These are phyloP conservation scores for Globisporangium cystogenes DNA, from an alignment of 352 stramenopile genomes.

Conservation along the genomic window DNA sequence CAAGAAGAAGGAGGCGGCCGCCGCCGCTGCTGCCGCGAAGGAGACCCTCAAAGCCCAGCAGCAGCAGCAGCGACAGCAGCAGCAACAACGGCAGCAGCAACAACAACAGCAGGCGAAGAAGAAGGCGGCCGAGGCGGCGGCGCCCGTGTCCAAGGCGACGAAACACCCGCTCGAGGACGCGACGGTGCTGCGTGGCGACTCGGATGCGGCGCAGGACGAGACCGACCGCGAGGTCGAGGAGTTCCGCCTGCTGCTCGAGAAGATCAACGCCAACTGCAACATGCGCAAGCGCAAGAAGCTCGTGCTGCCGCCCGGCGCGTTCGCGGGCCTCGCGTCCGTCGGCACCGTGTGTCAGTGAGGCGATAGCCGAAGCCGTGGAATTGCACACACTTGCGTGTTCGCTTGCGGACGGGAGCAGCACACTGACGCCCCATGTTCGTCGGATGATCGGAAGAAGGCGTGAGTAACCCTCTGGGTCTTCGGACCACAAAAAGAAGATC, in stretches of 20 bases:
- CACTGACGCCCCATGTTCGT: too few relatives aligned
- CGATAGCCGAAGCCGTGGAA: too few relatives aligned
- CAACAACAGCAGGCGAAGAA: conserved; percentile 6
- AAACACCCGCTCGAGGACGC: conserved; percentile 3
- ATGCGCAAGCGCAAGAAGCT: conserved; percentile 57
- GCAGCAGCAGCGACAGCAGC: conserved; percentile 15
- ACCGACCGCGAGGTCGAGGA: conserved; percentile 76
- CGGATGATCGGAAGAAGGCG: too few relatives aligned
- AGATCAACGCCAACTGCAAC: conserved; percentile 57
- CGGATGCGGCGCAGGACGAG: conserved; percentile 31
- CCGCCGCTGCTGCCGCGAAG: conserved; percentile 10
- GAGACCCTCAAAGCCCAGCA: conserved; percentile 4
- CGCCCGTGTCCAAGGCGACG: conserved; percentile 1
- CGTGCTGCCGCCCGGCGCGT: conserved; percentile 60
- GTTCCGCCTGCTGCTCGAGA: conserved; percentile 64
- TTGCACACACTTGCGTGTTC: too few relatives aligned
- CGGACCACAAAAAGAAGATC: too few relatives aligned
- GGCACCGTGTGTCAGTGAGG: conserved; percentile 9
- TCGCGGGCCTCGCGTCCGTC: conserved; percentile 21
- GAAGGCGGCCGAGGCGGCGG: neutral
- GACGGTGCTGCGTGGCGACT: neutral
- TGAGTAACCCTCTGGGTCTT: too few relatives aligned
- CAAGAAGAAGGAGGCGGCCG: conserved; percentile 33
- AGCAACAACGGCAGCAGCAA: conserved; percentile 2
- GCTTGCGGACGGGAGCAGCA: too few relatives aligned